Base-by-base conservation (phyloP, 352 stramenopile genomes). In the Globisporangium polare region DNA sequence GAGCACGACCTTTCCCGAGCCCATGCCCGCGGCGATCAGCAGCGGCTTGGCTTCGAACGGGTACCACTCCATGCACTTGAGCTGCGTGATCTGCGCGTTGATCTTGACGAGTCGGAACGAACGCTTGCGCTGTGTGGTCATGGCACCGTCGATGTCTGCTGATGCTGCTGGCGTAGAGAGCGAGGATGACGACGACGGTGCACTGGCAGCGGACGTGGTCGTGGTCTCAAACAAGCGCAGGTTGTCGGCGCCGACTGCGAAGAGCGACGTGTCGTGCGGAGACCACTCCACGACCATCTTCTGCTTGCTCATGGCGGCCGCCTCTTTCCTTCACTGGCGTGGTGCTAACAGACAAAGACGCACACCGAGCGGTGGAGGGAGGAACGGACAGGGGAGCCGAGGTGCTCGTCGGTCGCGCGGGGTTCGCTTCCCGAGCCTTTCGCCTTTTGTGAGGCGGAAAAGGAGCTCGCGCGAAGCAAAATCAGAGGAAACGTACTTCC, bases 51-150 rank as follows among this genome's bases (percentile, higher is more conserved):
- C 49, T n/a, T 77, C 74, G 55, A 92, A 86, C 46, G 86, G 86
- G 60, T 92, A 77, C 86, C 86, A 95, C 60, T 90, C 75, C 68
- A 95, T 72, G 69, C 84, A 92, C 66, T 92, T 92, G 60, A 93
- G 73, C 66, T 94, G 86, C 42, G 77, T 67, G 15, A 90, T 72
- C 58, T 91, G 83, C 47, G 80, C 66, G 57, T 89, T 86, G 63
- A 93, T 91, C 54, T 91, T 87, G 59, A 94, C 68, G 27, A 93
- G 75, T 20, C 83, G 86, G 66, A 92, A 95, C 22, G 80, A 78
- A 27, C 86, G 82, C 74, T 94, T 93, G 65, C 86, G 86, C 62
- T 93, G 84, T 54, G 86, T 95, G 15, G 80, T 81, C 29, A 65
- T 64, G 27, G 67, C 8, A 26, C 37, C n/a, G 42, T 46, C 26